Evolutionary conservation across 2,329 filamentous ascomycete species (phyloP).

Genomic region (Didymella sp.): DNA sequence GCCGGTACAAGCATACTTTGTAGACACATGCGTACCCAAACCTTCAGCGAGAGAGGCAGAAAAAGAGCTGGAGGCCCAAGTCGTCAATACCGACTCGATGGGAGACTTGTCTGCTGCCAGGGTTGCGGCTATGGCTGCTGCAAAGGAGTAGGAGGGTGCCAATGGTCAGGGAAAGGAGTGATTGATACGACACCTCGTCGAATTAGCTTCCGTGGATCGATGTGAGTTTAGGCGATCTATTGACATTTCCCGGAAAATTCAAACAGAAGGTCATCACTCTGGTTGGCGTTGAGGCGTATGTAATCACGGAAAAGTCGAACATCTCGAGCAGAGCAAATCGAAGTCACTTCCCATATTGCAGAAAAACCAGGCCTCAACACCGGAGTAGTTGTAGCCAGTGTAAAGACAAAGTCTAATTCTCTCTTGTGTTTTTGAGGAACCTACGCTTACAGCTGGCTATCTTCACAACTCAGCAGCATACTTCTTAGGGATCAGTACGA

Average conservation of each 20-base stretch:
- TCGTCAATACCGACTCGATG: not conserved
- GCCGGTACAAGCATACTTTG: slow-evolving; percentile 14
- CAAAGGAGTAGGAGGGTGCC: not conserved
- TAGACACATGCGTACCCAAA: not conserved
- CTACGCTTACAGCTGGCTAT: no score
- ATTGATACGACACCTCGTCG: not conserved
- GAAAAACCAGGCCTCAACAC: no score
- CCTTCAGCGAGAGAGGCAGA: not conserved
- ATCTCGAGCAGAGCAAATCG: not conserved
- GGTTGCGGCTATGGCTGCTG: not conserved
- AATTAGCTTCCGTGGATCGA: not conserved
- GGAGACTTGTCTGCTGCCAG: not conserved
- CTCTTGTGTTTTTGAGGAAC: no score
- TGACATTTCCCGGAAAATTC: not conserved
- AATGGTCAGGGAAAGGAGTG: not conserved
- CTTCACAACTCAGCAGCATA: no score
- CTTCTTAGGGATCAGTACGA: not conserved
- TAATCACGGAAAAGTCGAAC: not conserved
- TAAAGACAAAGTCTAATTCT: no score
- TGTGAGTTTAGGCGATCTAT: not conserved
- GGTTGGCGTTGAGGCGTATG: not conserved
- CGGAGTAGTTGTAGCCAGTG: no score
- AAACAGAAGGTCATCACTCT: not conserved
- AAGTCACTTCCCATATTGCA: no score
- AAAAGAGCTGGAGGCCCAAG: not conserved